These are phyloP conservation scores for Candida quercuum DNA, from an alignment of 805 yeast genomes.

Conservation along the genomic window DNA sequence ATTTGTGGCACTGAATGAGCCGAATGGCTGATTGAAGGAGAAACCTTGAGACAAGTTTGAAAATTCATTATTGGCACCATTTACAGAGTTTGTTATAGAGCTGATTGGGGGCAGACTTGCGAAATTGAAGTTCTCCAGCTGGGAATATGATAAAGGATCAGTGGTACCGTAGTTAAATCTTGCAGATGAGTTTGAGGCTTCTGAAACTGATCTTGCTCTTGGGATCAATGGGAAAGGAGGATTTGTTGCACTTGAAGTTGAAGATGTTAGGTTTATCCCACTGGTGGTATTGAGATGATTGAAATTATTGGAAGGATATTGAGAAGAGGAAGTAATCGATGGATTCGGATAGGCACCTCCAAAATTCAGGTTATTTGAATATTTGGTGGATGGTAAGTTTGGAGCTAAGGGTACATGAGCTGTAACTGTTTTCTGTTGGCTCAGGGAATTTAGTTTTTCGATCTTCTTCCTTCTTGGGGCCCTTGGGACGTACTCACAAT, in stretches of 20 bases:
- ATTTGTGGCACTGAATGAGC: background rate
- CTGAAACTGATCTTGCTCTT: background rate
- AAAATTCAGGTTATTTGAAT: background rate
- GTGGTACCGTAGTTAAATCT: background rate
- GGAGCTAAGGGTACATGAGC: constrained; percentile 1
- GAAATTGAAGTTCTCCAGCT: background rate
- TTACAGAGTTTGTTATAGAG: constrained; percentile 2
- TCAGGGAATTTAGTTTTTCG: constrained; percentile 23
- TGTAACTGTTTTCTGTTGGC: constrained; percentile 12
- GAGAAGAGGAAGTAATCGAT: too few relatives aligned
- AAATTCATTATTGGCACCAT: background rate
- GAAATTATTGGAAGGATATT: background rate
- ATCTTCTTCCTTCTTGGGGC: constrained; percentile 34
- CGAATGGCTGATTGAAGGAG: background rate
- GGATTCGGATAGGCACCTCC: too few relatives aligned
- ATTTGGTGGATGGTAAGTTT: background rate
- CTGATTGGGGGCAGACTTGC: constrained; percentile 8
- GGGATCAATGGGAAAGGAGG: background rate
- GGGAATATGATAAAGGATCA: background rate
- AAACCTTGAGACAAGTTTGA: background rate
- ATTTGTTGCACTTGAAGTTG: background rate
- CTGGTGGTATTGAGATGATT: background rate
- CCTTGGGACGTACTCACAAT: constrained; percentile 39
- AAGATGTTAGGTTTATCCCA: background rate
- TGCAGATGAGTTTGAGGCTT: background rate